Percentiles rank a stretch among this genome's conserved stretches.
phyloP scores from a whole-genome alignment of 2,329 filamentous ascomycete species.

The Aureobasidium leucospermi region DNA sequence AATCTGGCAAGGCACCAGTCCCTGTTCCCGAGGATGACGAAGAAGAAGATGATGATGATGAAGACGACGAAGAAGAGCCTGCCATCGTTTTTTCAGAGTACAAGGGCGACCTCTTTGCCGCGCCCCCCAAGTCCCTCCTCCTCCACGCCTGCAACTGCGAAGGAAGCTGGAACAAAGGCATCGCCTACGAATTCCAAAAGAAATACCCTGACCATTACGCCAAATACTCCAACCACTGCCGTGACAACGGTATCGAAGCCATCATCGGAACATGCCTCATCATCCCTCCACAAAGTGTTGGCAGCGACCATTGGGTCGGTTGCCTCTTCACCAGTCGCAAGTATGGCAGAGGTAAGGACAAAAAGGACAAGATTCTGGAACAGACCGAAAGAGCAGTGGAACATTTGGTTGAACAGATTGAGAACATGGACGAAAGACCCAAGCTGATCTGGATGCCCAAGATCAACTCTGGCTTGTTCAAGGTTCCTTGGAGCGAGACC shows the following conservation, averaged over 20 bases:
- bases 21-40: background rate
- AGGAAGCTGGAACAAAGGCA: conserved; percentile 53
- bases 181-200: conserved; percentile 45
- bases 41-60: background rate
- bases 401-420: conserved; percentile 41
- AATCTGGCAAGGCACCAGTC: background rate
- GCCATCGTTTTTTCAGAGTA: conserved; percentile 16
- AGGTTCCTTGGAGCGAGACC: conserved; percentile 47
- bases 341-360: conserved; percentile 40
- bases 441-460: conserved; percentile 42
- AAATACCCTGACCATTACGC: conserved; percentile 45
- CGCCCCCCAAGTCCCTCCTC: conserved; percentile 43
- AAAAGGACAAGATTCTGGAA: conserved; percentile 37
- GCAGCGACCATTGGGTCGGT: conserved; percentile 45
- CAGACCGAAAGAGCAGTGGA: conserved; percentile 44
- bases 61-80: background rate
- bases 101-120: conserved; percentile 46
- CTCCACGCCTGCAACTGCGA: conserved; percentile 55
- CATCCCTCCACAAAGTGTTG: conserved; percentile 16
- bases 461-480: conserved; percentile 53
- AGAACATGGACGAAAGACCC: conserved; percentile 19
- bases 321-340: conserved; percentile 51
- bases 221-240: conserved; percentile 43
- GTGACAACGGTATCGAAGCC: conserved; percentile 26
- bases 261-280: conserved; percentile 10